Base-by-base conservation (phyloP, 2,329 filamentous ascomycete species). In the Annulohypoxylon truncatum region DNA sequence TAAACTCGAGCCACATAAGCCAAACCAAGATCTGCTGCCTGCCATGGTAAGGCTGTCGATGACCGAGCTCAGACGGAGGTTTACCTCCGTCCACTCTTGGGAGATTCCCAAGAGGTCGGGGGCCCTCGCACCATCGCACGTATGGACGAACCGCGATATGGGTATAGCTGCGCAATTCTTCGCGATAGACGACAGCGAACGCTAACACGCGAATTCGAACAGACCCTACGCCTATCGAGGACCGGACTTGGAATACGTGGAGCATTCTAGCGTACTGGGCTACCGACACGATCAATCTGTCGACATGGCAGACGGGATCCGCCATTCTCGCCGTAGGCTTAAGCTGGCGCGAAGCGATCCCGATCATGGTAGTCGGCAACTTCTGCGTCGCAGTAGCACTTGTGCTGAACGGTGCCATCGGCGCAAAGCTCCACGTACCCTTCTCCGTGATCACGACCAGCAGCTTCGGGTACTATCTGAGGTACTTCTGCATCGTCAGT, bases 351-450 rank as follows among this genome's bases (percentile, higher is more conserved):
- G 75, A 77, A 61, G 75, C 75, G 3, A 76, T 77, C 31, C 74
- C 74, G 1, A 74, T 76, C 68, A 88, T 84, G 73, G 70, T 83
- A 44, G 86, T 90, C n/a, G 89, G 90, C 44, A 84, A 85, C 10
- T 79, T 84, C 9, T 89, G 87, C 69, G 87, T 88, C 18, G 85
- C 87, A 12, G 82, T 88, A 9, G 79, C 82, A 9, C 80, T 83
- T 74, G 81, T 83, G 8, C 75, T 83, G n/a, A 83, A 84, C 70
- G 82, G 82, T 15, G 81, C 81, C 12, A 82, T 82, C 58, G 81
- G 82, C 15, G 78, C 81, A 9, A 79, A 79, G 59, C 74, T 84
- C n/a, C 82, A 84, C 62, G 77, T 83, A 12, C 82, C 82, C 8
- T 84, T 84, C 71, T 80, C 81, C 4, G 80, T 84, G 15, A 77